Evolutionary conservation across 106 monocot species (phyloP).

Genomic region (Dendrobium chrysotoxum): DNA sequence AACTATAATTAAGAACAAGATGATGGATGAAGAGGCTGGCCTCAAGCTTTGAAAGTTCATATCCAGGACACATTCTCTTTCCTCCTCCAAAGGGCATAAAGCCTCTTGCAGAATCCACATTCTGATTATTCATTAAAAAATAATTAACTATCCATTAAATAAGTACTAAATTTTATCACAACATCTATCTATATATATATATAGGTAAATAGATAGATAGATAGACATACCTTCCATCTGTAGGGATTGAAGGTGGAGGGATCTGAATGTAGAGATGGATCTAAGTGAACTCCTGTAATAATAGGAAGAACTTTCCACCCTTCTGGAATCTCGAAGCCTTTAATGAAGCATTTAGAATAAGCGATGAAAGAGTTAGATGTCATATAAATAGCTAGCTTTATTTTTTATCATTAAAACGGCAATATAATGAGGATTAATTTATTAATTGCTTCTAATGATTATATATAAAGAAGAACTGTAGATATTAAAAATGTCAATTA

Average conservation of each 20-base stretch:
- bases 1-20: conserved; percentile 27
- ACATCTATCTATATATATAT: no score
- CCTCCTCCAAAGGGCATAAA: conserved; percentile 45
- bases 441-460: no score
- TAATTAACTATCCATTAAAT: no score
- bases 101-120: background rate
- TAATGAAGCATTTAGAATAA: background rate
- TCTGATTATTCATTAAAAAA: conserved; percentile 1
- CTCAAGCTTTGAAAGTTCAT: conserved; percentile 17
- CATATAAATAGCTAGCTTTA: no score
- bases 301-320: conserved; percentile 36
- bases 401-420: no score
- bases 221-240: conserved; percentile 30
- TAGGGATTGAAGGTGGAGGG: conserved; percentile 23
- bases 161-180: no score
- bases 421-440: no score
- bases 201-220: no score
- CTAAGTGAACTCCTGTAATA: conserved; percentile 18
- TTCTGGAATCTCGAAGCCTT: conserved; percentile 25
- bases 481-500: no score
- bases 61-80: conserved; percentile 29
- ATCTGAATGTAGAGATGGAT: conserved; percentile 20
- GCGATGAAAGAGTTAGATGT: background rate
- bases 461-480: no score
- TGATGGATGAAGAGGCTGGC: conserved; percentile 30